Evolutionary conservation across 2,329 filamentous ascomycete genomes (phyloP).

Genomic region (Penicillium sp.): DNA sequence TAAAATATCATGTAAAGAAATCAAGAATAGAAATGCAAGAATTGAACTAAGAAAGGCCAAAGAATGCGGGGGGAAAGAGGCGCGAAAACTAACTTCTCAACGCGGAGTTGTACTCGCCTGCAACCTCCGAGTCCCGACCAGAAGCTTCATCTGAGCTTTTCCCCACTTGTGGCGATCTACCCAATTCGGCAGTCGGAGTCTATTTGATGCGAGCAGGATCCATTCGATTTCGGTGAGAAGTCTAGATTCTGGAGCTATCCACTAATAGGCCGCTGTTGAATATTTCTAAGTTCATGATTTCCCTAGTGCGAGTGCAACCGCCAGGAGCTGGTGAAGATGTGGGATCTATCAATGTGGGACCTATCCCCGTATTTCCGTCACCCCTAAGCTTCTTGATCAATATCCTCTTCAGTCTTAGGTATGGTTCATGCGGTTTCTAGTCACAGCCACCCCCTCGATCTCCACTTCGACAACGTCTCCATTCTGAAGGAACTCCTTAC

Average conservation of each 20-base stretch:
- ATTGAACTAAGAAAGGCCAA: not conserved
- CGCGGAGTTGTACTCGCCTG: not conserved
- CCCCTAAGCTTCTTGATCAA: not conserved
- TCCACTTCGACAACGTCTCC: conserved; percentile 21
- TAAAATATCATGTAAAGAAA: not conserved
- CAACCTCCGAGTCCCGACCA: not conserved
- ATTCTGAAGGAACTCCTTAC: conserved; percentile 19
- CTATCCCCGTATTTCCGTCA: not conserved
- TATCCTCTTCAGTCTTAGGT: not conserved
- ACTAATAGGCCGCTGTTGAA: not conserved
- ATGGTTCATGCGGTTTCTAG: conserved; percentile 18
- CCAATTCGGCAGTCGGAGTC: not conserved
- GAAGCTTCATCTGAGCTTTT: not conserved
- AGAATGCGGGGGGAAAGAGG: not conserved
- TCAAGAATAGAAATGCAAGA: not conserved
- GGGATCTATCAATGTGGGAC: conserved; percentile 12
- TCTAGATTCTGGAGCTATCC: not conserved
- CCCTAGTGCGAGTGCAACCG: not conserved
- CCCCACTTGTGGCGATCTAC: not conserved
- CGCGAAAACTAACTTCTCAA: not conserved
- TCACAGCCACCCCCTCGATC: conserved; percentile 15
- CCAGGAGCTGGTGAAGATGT: not conserved
- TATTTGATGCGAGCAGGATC: not conserved
- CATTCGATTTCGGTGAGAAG: not conserved
- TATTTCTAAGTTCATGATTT: not conserved